Base-by-base conservation (phyloP, 2,329 filamentous ascomycete species). In the Chaetomiaceae sp. region DNA sequence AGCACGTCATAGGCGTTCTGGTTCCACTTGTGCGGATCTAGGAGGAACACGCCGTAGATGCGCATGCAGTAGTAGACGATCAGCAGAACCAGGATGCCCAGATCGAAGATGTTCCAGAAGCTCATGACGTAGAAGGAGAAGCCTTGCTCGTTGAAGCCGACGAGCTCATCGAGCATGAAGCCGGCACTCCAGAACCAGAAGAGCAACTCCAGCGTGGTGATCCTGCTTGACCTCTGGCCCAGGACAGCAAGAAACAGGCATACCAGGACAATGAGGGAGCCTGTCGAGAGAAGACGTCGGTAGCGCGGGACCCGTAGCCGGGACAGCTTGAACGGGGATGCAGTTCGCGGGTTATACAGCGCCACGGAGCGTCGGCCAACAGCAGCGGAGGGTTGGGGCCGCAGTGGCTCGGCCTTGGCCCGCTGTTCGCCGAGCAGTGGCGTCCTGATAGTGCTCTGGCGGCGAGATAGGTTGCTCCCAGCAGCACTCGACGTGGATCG, bases 101-200 rank as follows among this genome's bases (percentile, higher is more conserved):
- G 74, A 64, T 96, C 92, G 67, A 96, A 96, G 33, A 91, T 82
- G 67, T 96, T 96, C 92, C 92, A 96, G 67, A 96, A 93, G 66
- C 89, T 95, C 83, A 96, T 92, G 63, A 96, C 89, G 70, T 96
- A 97, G 25, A 97, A 79, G 33, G 90, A 91, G 66, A 96, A 96
- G 3, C 92, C 92, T 69, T 96, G 90, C 67, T 97, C 92, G 59
- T 91, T 96, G 74, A 96, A 96, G 10, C 91, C 91, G 16, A 96
- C 90, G 19, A 97, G 79, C 69, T 96, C 92, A 63, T 96, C 92
- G 27, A 96, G 81, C 89, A 96, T 95, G 68, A 95, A 96, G 0
- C 92, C 92, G 21, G 89, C 89, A 64, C 89, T 95, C 91, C 92
- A 97, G 67, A 96, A 89, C 92, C 92, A 97, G 69, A 97, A 96